Evolutionary conservation across 192 early-diverging fungal species (phyloP).

Genomic region (Umbelopsis ramanniana): DNA sequence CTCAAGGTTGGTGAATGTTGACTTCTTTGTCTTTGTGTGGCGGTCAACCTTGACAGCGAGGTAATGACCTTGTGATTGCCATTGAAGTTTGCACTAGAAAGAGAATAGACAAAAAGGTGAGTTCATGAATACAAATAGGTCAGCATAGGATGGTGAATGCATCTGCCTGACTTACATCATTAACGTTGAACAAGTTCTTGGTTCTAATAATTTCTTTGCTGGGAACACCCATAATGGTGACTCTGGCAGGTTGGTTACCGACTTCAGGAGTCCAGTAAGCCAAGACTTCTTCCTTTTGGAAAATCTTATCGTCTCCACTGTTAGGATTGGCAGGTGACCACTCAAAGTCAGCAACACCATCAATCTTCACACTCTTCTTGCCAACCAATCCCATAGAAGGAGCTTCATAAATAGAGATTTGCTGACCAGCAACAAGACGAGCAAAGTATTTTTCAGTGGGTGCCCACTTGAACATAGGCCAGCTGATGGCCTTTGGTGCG

Average conservation of each 20-base stretch:
- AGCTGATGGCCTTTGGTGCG: constrained; percentile 67
- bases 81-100: constrained; percentile 76
- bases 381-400: constrained; percentile 91
- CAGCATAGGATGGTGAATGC: too few species aligned
- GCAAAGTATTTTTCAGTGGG: constrained; percentile 94
- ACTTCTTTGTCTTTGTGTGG: constrained; percentile 90
- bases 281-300: constrained; percentile 68
- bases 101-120: neutral
- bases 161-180: constrained; percentile 53
- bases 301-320: constrained; percentile 41
- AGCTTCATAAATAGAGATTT: constrained; percentile 92
- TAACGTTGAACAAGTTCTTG: constrained; percentile 98
- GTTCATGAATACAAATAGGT: neutral
- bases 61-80: constrained; percentile 90
- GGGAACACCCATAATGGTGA: constrained; percentile 89
- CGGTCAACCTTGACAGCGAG: constrained; percentile 93
- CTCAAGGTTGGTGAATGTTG: constrained; percentile 88
- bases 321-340: constrained; percentile 65
- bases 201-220: constrained; percentile 85
- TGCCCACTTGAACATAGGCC: constrained; percentile 99
- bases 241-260: constrained; percentile 95
- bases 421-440: constrained; percentile 71
- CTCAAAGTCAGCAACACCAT: constrained; percentile 77
- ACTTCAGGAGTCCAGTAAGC: constrained; percentile 97
- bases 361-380: constrained; percentile 92